These are phyloP conservation scores for Striga asiatica DNA, from an alignment of 257 asterid species.

Conservation along the genomic window DNA sequence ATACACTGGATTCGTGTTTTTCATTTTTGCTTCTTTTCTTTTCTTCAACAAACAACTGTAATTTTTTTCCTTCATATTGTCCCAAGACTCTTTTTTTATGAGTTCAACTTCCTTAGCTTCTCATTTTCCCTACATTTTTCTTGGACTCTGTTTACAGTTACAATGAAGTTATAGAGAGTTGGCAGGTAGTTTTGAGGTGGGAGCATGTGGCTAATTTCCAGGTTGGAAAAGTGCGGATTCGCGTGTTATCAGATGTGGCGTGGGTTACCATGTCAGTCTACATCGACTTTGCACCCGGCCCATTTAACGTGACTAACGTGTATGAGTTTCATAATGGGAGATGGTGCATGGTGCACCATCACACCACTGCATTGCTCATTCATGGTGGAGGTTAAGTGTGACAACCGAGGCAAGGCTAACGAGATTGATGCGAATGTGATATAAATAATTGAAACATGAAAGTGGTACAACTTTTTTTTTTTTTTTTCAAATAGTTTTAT, in stretches of 20 bases:
- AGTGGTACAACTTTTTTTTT: constrained; percentile 35
- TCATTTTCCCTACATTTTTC: background rate
- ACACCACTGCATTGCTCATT: constrained; percentile 47
- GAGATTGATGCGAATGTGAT: constrained; percentile 9
- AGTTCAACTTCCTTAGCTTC: no score
- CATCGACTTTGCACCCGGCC: constrained; percentile 37
- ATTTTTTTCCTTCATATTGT: background rate
- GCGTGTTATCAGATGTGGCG: constrained; percentile 61
- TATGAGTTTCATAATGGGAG: constrained; percentile 73
- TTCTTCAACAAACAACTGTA: background rate
- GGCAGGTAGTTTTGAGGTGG: constrained; percentile 78
- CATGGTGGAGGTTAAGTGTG: constrained; percentile 43
- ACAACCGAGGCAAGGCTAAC: constrained; percentile 40
- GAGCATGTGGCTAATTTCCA: constrained; percentile 64
- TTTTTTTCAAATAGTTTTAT: constrained; percentile 26
- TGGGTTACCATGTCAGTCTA: constrained; percentile 95
- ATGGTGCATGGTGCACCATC: constrained; percentile 97
- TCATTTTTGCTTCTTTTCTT: background rate
- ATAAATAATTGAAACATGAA: constrained; percentile 22
- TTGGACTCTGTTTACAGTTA: constrained; percentile 39
- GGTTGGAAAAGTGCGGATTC: constrained; percentile 60
- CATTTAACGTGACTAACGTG: constrained; percentile 51
- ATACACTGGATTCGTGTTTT: no score
- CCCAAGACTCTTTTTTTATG: no score
- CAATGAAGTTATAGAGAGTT: constrained; percentile 75